Conservation (phyloP, 2,329 filamentous ascomycete species). For the Diplodia sapinea region DNA sequence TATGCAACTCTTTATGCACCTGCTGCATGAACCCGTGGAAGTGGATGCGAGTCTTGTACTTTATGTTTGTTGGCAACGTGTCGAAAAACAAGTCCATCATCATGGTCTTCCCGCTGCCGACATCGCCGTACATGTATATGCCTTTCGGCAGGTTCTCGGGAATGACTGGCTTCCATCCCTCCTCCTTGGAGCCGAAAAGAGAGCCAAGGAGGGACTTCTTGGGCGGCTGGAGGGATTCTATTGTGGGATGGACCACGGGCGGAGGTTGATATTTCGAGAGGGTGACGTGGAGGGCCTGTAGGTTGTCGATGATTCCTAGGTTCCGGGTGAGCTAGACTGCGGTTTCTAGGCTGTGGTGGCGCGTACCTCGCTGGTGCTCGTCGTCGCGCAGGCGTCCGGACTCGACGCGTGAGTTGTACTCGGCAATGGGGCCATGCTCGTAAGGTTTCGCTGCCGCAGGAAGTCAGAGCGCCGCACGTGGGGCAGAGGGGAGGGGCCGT, state of each 20-base stretch:
- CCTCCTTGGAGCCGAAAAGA: conserved; percentile 62
- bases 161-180: conserved; percentile 57
- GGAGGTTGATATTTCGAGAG: conserved; percentile 75
- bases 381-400: conserved; percentile 80
- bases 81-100: conserved; percentile 99
- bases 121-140: conserved; percentile 93
- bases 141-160: conserved; percentile 81
- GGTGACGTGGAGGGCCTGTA: conserved; percentile 88
- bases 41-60: conserved; percentile 88
- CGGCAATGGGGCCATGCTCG: conserved; percentile 73
- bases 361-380: conserved; percentile 82
- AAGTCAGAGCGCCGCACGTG: background rate
- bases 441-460: background rate
- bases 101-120: conserved; percentile 98
- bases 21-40: conserved; percentile 99
- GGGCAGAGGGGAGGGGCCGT: background rate
- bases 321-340: conserved; percentile 32
- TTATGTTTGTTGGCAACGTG: conserved; percentile 79
- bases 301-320: conserved; percentile 80
- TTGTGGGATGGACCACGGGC: conserved; percentile 74
- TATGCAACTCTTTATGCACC: conserved; percentile 88
- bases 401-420: conserved; percentile 84
- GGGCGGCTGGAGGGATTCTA: conserved; percentile 68
- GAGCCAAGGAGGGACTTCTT: conserved; percentile 63
- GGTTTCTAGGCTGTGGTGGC: background rate